Evolutionary conservation across 1,284 basidiomycete species (phyloP).

Genomic region (Prillingera fragicola): DNA sequence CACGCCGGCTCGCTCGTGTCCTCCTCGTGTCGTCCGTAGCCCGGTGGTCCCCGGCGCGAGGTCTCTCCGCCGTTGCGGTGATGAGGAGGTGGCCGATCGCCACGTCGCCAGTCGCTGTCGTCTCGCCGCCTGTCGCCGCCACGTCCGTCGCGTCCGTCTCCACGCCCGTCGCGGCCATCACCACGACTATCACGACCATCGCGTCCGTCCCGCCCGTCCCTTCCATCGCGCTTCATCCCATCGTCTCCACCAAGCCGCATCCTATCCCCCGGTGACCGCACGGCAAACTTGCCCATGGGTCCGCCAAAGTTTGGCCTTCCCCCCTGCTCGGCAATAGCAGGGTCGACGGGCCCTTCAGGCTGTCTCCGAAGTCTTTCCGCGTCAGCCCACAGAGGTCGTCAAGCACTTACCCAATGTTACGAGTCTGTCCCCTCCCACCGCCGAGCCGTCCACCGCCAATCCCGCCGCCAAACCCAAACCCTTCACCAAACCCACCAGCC

Average conservation of each 20-base stretch:
- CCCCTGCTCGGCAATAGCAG: slow-evolving; percentile 14
- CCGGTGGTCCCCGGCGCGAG: slow-evolving; percentile 3
- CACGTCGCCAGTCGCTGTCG: slow-evolving; percentile 17
- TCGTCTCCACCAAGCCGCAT: slow-evolving; percentile 30
- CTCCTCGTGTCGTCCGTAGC: slow-evolving; percentile 19
- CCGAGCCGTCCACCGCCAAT: slow-evolving; percentile 28
- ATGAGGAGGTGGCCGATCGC: slow-evolving; percentile 8
- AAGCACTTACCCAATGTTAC: slow-evolving; percentile 34
- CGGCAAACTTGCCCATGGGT: slow-evolving; percentile 36
- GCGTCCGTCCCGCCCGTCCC: not conserved
- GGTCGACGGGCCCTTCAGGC: slow-evolving; percentile 18
- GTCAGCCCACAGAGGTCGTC: slow-evolving; percentile 1
- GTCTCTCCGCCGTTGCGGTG: slow-evolving; percentile 15
- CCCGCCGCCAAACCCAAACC: slow-evolving; percentile 44
- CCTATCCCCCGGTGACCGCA: slow-evolving; percentile 18
- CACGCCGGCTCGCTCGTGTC: slow-evolving; percentile 40
- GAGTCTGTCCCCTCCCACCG: slow-evolving; percentile 20
- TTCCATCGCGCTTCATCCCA: too few relatives aligned
- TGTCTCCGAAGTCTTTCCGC: slow-evolving; percentile 18
- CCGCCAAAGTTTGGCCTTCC: slow-evolving; percentile 15
- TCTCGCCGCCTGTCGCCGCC: slow-evolving; percentile 1
- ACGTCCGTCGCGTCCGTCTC: slow-evolving; percentile 9
- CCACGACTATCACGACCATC: not conserved
- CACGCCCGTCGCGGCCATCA: slow-evolving; percentile 1
- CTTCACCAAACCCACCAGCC: slow-evolving; percentile 39